These are phyloP conservation scores for Colletotrichum lini DNA, from an alignment of 2,329 filamentous ascomycete species.

Conservation along the genomic window DNA sequence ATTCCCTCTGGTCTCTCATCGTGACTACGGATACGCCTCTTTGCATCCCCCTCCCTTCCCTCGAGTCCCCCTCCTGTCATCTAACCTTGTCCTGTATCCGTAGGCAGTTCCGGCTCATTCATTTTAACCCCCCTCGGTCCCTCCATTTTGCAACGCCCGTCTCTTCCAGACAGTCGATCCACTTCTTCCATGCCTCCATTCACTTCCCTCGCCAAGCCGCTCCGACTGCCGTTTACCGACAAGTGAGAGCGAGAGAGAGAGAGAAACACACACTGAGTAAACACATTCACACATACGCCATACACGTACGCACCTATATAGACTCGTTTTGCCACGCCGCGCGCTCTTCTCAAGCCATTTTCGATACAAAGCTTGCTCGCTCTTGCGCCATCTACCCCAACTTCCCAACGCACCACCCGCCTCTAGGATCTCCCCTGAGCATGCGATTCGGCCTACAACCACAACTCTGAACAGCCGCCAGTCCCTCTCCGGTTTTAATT, in stretches of 20 bases:
- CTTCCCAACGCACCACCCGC: slow-evolving; percentile 5
- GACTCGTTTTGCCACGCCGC: slow-evolving; percentile 10
- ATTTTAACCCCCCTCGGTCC: slow-evolving; percentile 23
- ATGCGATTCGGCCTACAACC: slow-evolving; percentile 2
- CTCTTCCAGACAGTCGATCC: slow-evolving; percentile 28
- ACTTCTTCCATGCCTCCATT: slow-evolving; percentile 16
- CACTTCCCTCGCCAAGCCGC: slow-evolving; percentile 30
- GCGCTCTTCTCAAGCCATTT: not conserved
- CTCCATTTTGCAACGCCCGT: slow-evolving; percentile 5
- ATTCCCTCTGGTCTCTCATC: slow-evolving; percentile 9
- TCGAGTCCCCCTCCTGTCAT: slow-evolving; percentile 10
- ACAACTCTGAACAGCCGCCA: slow-evolving; percentile 19
- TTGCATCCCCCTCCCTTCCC: slow-evolving; percentile 1
- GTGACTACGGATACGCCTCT: slow-evolving; percentile 36
- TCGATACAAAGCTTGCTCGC: not conserved
- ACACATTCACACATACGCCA: no score
- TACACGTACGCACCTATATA: not conserved
- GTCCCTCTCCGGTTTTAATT: no score
- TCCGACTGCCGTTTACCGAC: slow-evolving; percentile 30
- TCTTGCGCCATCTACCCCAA: not conserved
- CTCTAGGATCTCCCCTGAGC: slow-evolving; percentile 15
- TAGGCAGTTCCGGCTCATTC: not conserved
- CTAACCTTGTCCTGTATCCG: slow-evolving; percentile 10
- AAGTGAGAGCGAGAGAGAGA: not conserved
- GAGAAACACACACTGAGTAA: not conserved